Base-by-base conservation (phyloP, 2,329 filamentous ascomycete species). In the Sporothrix humicola region DNA sequence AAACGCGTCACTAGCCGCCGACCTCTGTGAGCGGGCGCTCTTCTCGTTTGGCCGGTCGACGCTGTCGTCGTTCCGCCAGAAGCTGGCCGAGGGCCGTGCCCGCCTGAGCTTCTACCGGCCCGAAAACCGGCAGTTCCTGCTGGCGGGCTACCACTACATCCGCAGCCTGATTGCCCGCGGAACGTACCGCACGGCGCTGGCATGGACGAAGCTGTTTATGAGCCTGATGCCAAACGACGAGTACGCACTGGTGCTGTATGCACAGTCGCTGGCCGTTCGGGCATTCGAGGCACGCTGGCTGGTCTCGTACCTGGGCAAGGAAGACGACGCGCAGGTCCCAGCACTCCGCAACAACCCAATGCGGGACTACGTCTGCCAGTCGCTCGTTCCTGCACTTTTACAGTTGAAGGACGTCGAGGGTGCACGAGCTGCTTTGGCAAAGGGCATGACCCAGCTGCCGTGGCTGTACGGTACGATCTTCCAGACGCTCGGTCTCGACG, bases 31-130 rank as follows among this genome's bases (percentile, higher is more conserved):
- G 82, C 89, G 96, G 63, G 95, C 95, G 0, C 87, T 99, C 6
- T 98, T 98, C 83, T 93, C 93, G 0, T 95, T 98, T 80, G 96
- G 95, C n/a, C 89, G 95, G 52, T 93, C 94, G 3, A 90, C 94
- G 0, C 91, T 96, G 74, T 95, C 93, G 9, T 89, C 92, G 0
- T 99, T 98, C 80, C 87, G 91, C 8, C 89, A 89, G 73, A 91
- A 91, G 76, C 82, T 99, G 6, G 88, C 92, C 72, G 88, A 91
- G 79, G 96, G 96, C 48, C 90, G 90, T 77, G 95, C 94, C 6
- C 88, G 93, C 17, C 84, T 99, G 10, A 90, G 95, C 79, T 98
- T 98, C 79, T 83, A 87, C 23, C 87, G 93, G 52, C 91, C 92
- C 0, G 95, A 97, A 81, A 98, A 98, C 81, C 88, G 96, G 59